Evolutionary conservation across 2,329 filamentous ascomycete genomes (phyloP), one percentile per base, ranked within the genome.

Genomic region (Penicillium janthinellum): DNA sequence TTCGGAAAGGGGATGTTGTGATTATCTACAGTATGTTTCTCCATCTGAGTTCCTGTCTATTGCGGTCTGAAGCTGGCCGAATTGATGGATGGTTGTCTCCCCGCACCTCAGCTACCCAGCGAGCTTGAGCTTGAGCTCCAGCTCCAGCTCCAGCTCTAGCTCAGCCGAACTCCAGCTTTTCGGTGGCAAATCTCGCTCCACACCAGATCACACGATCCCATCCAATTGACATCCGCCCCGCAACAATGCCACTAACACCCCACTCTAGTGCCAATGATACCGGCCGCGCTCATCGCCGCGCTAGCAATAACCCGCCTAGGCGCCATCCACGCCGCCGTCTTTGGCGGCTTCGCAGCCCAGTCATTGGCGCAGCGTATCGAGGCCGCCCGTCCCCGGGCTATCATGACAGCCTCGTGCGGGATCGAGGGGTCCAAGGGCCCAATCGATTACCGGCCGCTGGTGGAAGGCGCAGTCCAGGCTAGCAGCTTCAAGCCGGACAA

Each of bases 301-400:
- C 85, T 97, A 4, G 92, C 94, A 25, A 86, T 90, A 60, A 87
- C 87, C 61, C 86, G 92, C 10, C 82, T 97, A 0, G 94, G 93
- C 11, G 94, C 92, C 15, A 87, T 97, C 54, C 94, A 98, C 73
- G 88, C 91, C 3, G 91, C 96, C 4, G 94, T 98, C 3, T 97
- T 97, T 75, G 94, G 94, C 44, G 93, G 94, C 0, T 98, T 98
- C 73, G 92, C 91, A 0, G 83, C 92, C 0, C 81, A 83, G 10
- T 90, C 92, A 4, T 82, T 97, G 47, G 91, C 92, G 0, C 93
- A 97, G 77, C 85, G 93, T 28, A 96, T 98, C 65, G 92, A 96
- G 53, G 90, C 90, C 0, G 91, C 90, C 7, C 84, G 84, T 37
- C 91, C 93, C 7, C 85, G 85, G 8, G 87, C 85, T 10, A 86